Conservation (phyloP, 306 rosid species). For the Ziziphus jujuba region DNA sequence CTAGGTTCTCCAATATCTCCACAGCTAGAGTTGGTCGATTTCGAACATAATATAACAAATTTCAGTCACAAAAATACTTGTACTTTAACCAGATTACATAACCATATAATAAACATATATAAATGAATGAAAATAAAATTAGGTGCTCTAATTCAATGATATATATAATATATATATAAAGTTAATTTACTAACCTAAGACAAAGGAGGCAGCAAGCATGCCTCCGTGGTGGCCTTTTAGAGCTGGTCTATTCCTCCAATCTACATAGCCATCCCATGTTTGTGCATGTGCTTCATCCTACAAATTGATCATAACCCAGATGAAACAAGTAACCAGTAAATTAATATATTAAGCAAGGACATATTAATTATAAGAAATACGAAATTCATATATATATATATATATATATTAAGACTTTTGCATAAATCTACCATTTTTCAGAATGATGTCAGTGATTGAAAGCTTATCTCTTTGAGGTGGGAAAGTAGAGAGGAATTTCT, state of each 20-base stretch:
- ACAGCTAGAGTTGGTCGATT: slow-evolving; percentile 37
- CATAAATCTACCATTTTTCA: slow-evolving; percentile 37
- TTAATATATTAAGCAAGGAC: slow-evolving; percentile 5
- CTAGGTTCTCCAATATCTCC: slow-evolving; percentile 82
- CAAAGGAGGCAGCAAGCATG: slow-evolving; percentile 74
- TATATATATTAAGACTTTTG: slow-evolving; percentile 2
- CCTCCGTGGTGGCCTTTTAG: slow-evolving; percentile 65
- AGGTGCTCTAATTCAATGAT: too few species aligned
- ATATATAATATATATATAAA: not conserved
- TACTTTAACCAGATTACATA: too few species aligned
- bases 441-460: not conserved
- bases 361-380: too few species aligned
- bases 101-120: too few species aligned
- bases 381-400: not conserved
- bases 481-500: slow-evolving; percentile 10
- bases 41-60: not conserved
- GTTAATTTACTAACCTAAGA: slow-evolving; percentile 48
- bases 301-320: slow-evolving; percentile 1
- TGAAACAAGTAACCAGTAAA: slow-evolving; percentile 1
- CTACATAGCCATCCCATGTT: slow-evolving; percentile 71
- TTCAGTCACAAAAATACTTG: not conserved
- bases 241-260: slow-evolving; percentile 79
- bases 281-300: slow-evolving; percentile 59
- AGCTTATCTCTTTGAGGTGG: not conserved
- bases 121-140: too few species aligned